Base-by-base conservation (phyloP, 495 filamentous ascomycete species). In the Chlorociboria aeruginascens region DNA sequence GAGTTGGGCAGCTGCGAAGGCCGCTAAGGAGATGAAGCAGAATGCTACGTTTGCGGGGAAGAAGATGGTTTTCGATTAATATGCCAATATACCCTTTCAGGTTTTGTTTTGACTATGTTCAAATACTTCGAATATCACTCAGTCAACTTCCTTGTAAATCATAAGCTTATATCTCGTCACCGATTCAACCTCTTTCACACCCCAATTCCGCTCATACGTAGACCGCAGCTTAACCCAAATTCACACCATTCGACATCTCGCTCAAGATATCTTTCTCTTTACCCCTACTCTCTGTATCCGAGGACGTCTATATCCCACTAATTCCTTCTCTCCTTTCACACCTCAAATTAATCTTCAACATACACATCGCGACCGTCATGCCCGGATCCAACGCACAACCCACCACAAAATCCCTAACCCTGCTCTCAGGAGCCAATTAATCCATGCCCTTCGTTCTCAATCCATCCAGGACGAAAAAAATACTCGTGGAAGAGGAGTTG, bases 1-100 rank as follows among this genome's bases (percentile, higher is more conserved):
- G 8, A 89, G 83, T 45, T 98, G 92, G 92, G 83, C 86, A 64
- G 92, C 92, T 7, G 85, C 82, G 37, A 84, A 79, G 69, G 82
- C 81, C 66, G 82, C 79, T 12, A 96, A 97, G 65, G 86, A 89
- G 65, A 70, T 62, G 55, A 76, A 74, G 54, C 63, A 71, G 54
- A 70, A 65, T 17, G 76, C 77, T 33, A 68, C 73, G 8, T 95
- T 92, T 54, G 63, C 82, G 61, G 93, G 92, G 37, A 92, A 82
- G 74, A 97, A 95, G 71, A 79, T 95, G 43, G 75, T 77, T 0
- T 98, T 98, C 69, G 87, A 95, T 65, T 96, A 30, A 52, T 10
- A 28, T 42, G 35, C 16, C 9, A 30, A 37, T 39, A 52, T 52
- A 52, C 43, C 49, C 43, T 25, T 25, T 25, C 2, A 2, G 4